Conservation (phyloP, 257 asterid species). For the Jacaranda copaia region DNA sequence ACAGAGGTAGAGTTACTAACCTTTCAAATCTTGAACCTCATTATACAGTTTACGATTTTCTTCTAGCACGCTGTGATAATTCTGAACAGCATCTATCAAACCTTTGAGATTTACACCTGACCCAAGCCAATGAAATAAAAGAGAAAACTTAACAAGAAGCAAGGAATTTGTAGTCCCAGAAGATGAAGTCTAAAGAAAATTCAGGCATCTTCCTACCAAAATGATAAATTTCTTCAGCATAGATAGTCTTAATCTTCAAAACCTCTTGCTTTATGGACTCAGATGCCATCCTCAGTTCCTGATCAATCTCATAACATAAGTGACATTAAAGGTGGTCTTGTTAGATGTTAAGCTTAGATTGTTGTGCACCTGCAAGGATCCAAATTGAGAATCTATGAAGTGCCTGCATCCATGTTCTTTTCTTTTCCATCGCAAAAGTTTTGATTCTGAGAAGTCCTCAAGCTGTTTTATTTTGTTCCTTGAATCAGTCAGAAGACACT, state of each 20-base stretch:
- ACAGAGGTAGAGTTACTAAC: constrained; percentile 44
- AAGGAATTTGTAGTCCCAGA: constrained; percentile 21
- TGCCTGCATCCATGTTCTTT: constrained; percentile 74
- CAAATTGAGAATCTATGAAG: constrained; percentile 76
- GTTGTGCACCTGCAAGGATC: constrained; percentile 72
- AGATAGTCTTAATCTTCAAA: constrained; percentile 59
- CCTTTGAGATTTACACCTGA: constrained; percentile 79
- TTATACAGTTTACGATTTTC: constrained; percentile 92
- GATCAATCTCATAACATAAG: constrained; percentile 30
- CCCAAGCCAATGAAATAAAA: constrained; percentile 35
- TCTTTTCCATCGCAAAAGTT: constrained; percentile 72
- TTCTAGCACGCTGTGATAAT: constrained; percentile 77
- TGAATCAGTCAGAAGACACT: constrained; percentile 67
- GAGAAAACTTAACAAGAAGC: constrained; percentile 43
- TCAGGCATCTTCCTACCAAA: constrained; percentile 59
- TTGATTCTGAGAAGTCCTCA: constrained; percentile 82
- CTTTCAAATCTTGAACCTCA: constrained; percentile 98
- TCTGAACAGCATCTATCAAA: constrained; percentile 86
- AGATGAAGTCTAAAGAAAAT: constrained; percentile 24
- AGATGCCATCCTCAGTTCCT: constrained; percentile 79
- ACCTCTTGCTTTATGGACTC: constrained; percentile 82
- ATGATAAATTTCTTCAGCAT: constrained; percentile 65
- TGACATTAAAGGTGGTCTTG: constrained; percentile 12
- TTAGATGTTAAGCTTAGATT: constrained; percentile 29
- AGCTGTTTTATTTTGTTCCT: constrained; percentile 77